phyloP scores from a whole-genome alignment of 2,329 filamentous ascomycete genomes.

The Raffaelea albimanens region DNA sequence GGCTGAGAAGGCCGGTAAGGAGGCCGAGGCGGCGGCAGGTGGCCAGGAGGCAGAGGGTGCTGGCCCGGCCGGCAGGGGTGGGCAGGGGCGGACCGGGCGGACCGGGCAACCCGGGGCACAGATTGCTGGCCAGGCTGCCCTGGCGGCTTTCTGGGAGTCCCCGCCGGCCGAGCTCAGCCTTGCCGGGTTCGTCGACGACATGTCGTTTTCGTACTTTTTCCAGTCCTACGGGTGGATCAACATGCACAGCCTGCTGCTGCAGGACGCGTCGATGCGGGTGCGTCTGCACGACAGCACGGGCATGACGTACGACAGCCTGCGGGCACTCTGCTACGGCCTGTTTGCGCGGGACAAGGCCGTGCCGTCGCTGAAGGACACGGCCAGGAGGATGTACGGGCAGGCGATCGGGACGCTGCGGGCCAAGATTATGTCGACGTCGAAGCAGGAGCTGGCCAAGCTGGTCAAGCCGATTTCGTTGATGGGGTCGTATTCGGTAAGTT shows the following conservation, averaged over 20 bases:
- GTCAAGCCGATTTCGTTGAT: constrained; percentile 14
- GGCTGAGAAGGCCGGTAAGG: too few species aligned
- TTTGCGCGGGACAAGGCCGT: constrained; percentile 13
- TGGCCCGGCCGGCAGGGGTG: neutral
- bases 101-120: neutral
- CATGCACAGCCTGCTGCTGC: constrained; percentile 19
- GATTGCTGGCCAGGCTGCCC: neutral
- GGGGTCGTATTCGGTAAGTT: constrained; percentile 12
- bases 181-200: constrained; percentile 17
- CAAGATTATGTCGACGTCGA: constrained; percentile 4
- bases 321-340: constrained; percentile 14
- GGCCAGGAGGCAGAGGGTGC: too few species aligned
- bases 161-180: constrained; percentile 14
- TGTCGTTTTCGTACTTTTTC: constrained; percentile 19
- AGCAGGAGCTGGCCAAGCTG: constrained; percentile 10
- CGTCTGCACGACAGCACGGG: constrained; percentile 11
- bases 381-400: constrained; percentile 8
- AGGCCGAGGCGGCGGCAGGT: too few species aligned
- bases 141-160: too few species aligned
- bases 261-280: constrained; percentile 14
- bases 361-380: constrained; percentile 8
- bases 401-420: constrained; percentile 8
- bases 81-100: neutral
- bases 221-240: constrained; percentile 19
- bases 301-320: constrained; percentile 14